Evolutionary conservation across 805 yeast genomes (phyloP).

Genomic region (Metschnikowia amazonensis): DNA sequence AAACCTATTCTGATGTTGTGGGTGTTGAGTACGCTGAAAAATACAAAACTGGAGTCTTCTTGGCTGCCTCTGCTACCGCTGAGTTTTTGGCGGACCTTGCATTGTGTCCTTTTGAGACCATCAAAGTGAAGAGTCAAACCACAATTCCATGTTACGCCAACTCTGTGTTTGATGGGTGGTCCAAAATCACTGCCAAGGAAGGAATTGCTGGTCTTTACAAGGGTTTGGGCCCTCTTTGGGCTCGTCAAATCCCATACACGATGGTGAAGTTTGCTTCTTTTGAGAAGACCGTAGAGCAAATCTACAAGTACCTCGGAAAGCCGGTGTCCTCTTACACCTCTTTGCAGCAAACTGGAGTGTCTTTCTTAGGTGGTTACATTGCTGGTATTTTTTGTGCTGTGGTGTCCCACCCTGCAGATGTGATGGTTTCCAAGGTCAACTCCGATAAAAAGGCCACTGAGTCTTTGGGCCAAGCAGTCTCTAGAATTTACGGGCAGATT

Average conservation of each 20-base stretch:
- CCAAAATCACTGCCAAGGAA: slow-evolving; percentile 59
- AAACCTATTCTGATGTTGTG: slow-evolving; percentile 61
- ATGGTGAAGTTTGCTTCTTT: slow-evolving; percentile 96
- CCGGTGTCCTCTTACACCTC: slow-evolving; percentile 68
- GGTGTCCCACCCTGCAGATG: slow-evolving; percentile 98
- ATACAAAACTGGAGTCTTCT: slow-evolving; percentile 68
- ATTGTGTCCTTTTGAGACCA: slow-evolving; percentile 92
- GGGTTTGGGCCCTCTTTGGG: slow-evolving; percentile 91
- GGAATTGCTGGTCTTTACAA: slow-evolving; percentile 77
- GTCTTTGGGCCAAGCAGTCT: slow-evolving; percentile 59
- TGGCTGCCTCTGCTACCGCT: slow-evolving; percentile 88
- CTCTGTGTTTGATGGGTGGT: slow-evolving; percentile 61
- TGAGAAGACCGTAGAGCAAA: slow-evolving; percentile 82
- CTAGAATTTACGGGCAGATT: slow-evolving; percentile 73
- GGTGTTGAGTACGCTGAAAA: slow-evolving; percentile 60
- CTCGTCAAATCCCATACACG: slow-evolving; percentile 96
- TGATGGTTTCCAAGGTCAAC: slow-evolving; percentile 91
- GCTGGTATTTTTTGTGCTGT: slow-evolving; percentile 97
- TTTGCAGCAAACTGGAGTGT: slow-evolving; percentile 86
- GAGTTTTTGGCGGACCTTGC: slow-evolving; percentile 89
- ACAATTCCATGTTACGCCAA: slow-evolving; percentile 81
- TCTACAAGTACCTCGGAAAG: slow-evolving; percentile 70
- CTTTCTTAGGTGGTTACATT: slow-evolving; percentile 91
- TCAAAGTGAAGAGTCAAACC: slow-evolving; percentile 92
- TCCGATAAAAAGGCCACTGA: slow-evolving; percentile 65